phyloP scores from a whole-genome alignment of 345 rosid species.

The Mercurialis annua region DNA sequence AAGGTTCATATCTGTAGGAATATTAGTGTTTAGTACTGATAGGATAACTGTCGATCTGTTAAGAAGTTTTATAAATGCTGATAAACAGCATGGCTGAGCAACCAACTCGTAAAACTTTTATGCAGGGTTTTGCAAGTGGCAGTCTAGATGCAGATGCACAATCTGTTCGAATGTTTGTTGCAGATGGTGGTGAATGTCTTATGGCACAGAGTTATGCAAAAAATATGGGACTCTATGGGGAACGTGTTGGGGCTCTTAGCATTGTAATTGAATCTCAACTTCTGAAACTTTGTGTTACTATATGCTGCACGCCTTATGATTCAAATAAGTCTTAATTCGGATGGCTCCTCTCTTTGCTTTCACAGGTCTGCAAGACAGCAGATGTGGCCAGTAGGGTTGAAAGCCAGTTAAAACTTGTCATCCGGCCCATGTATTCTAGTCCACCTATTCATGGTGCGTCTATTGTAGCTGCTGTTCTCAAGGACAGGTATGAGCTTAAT shows the following conservation, averaged over 20 bases:
- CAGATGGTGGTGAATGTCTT: slow-evolving; percentile 55
- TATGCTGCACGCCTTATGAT: neutral
- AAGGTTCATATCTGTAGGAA: neutral
- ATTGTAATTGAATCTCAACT: slow-evolving; percentile 32
- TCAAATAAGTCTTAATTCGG: neutral
- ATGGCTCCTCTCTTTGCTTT: neutral
- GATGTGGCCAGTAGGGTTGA: slow-evolving; percentile 45
- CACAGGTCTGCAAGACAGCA: slow-evolving; percentile 45
- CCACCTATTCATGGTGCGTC: slow-evolving; percentile 63
- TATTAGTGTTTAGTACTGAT: neutral
- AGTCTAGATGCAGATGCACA: slow-evolving; percentile 47
- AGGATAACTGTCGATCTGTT: neutral
- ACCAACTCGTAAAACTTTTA: neutral
- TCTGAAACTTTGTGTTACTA: neutral
- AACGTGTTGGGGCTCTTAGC: slow-evolving; percentile 57
- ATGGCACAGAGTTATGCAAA: slow-evolving; percentile 51
- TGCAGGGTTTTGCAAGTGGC: slow-evolving; percentile 50
- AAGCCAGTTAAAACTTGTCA: slow-evolving; percentile 57
- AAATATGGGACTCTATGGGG: slow-evolving; percentile 60
- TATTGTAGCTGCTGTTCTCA: slow-evolving; percentile 39
- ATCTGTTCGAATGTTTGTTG: slow-evolving; percentile 46
- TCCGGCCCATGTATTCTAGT: slow-evolving; percentile 53
- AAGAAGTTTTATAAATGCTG: slow-evolving; percentile 8
- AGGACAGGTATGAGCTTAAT: slow-evolving; percentile 18
- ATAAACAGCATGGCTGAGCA: neutral